phyloP scores from a whole-genome alignment of 495 filamentous ascomycete species.

The Cladorrhinum samala region DNA sequence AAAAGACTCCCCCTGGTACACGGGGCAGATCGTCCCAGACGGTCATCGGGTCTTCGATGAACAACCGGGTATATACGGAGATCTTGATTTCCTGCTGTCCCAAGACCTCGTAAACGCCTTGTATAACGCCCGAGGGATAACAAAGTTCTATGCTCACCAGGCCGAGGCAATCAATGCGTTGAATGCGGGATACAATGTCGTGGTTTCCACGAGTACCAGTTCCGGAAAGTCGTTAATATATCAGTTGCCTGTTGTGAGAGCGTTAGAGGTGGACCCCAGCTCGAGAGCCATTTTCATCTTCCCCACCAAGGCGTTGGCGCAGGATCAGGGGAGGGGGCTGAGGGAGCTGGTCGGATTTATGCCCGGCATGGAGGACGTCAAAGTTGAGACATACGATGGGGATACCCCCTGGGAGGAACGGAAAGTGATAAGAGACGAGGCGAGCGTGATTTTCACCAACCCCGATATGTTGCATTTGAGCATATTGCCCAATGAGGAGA shows the following conservation, averaged over 20 bases:
- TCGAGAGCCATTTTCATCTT: constrained; percentile 96
- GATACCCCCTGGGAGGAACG: constrained; percentile 81
- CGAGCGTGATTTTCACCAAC: constrained; percentile 93
- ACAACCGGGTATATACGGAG: constrained; percentile 74
- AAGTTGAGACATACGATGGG: constrained; percentile 93
- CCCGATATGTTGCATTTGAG: constrained; percentile 97
- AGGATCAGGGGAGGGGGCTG: constrained; percentile 88
- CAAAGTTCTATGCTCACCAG: constrained; percentile 87
- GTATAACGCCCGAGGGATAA: constrained; percentile 83
- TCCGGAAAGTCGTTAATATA: constrained; percentile 97
- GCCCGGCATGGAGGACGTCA: constrained; percentile 61
- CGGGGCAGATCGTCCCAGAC: constrained; percentile 86
- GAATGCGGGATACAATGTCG: constrained; percentile 76
- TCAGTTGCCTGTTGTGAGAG: constrained; percentile 87
- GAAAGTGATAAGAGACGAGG: constrained; percentile 78
- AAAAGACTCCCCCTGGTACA: constrained; percentile 78
- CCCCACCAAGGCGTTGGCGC: constrained; percentile 92
- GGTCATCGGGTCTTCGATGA: constrained; percentile 90
- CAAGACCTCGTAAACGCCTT: constrained; percentile 90
- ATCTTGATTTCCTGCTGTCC: constrained; percentile 78
- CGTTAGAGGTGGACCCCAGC: constrained; percentile 67
- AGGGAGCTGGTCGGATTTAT: constrained; percentile 78
- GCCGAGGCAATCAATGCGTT: constrained; percentile 90
- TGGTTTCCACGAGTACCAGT: constrained; percentile 90
- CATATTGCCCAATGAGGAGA: constrained; percentile 84